Evolutionary conservation across 164 flowering plant genomes (phyloP).

Genomic region (Buxus sempervirens): DNA sequence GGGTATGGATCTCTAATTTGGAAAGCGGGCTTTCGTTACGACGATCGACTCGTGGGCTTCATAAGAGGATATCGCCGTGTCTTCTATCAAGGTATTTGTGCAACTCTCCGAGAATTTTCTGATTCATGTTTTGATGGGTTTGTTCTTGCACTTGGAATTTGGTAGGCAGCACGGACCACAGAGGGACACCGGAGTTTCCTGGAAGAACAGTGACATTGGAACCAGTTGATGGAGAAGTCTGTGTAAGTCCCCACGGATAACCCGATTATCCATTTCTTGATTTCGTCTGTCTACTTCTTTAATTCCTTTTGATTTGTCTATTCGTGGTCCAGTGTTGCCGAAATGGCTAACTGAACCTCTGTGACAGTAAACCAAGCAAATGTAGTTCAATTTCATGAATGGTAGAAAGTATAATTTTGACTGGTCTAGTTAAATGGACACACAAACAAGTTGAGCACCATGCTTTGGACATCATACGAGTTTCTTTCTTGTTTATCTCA

Average conservation of each 20-base stretch:
- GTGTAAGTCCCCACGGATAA: neutral
- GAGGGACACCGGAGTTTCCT: constrained; percentile 87
- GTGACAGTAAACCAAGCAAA: neutral
- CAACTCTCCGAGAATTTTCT: constrained; percentile 1
- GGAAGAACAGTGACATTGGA: constrained; percentile 94
- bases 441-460: too few species aligned
- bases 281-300: neutral
- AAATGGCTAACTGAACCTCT: neutral
- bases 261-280: neutral
- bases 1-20: constrained; percentile 96
- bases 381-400: neutral
- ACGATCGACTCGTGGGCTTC: constrained; percentile 77
- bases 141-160: constrained; percentile 2
- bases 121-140: neutral
- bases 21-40: constrained; percentile 82
- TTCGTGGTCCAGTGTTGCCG: neutral
- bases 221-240: constrained; percentile 38
- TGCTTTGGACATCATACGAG: too few species aligned
- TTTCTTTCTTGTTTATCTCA: too few species aligned
- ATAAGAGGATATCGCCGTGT: constrained; percentile 91
- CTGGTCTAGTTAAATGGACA: too few species aligned
- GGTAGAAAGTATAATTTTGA: neutral
- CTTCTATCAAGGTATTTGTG: constrained; percentile 69
- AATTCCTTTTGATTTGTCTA: neutral
- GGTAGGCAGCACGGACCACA: constrained; percentile 90